Base-by-base conservation (phyloP, 139 green algal species). In the Chlamydomonas eustigma region DNA sequence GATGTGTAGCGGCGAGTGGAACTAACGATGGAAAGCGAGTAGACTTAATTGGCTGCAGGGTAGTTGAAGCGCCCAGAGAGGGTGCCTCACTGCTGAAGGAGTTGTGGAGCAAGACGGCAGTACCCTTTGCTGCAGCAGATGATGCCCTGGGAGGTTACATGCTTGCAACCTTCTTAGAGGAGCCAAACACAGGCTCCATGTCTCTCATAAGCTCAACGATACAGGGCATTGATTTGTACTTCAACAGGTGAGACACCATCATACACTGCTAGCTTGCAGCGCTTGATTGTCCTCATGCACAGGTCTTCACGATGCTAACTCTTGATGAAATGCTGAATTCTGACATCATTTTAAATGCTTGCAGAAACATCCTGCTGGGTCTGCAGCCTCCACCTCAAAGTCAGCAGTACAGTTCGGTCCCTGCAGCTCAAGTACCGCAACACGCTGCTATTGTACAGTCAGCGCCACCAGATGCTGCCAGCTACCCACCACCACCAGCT, bases 71-170 rank as follows among this genome's bases (percentile, higher is more conserved):
- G 31, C 81, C 81, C 5, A 38, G 58, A 0, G 71, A 83, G 37
- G 81, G 77, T 3, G 81, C 81, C 2, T 74, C 74, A 32, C 64
- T 86, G 78, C 81, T 86, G 44, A 80, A 78, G 76, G 77, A 81
- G 75, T 71, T 86, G 39, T 83, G 74, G 74, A 65, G 64, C 34
- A 76, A 80, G 58, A 86, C 81, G 2, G 72, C 76, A 4, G 81
- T 86, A 35, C 81, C 81, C n/a, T 86, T 86, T 74, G 81, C 81
- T 22, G 78, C 81, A 2, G 77, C 77, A 0, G 81, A 86, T 28
- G 81, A 86, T 38, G 81, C 77, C 25, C 52, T 81, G 63, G 51
- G 64, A 0, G 77, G 77, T 22, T 86, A 78, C 77, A 71, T 76
- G 81, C 81, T 86, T 30, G 74, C 77, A 33, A 83, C 81, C 1